Evolutionary conservation across 2,329 filamentous ascomycete species (phyloP).

Genomic region (Xylaria sp.): DNA sequence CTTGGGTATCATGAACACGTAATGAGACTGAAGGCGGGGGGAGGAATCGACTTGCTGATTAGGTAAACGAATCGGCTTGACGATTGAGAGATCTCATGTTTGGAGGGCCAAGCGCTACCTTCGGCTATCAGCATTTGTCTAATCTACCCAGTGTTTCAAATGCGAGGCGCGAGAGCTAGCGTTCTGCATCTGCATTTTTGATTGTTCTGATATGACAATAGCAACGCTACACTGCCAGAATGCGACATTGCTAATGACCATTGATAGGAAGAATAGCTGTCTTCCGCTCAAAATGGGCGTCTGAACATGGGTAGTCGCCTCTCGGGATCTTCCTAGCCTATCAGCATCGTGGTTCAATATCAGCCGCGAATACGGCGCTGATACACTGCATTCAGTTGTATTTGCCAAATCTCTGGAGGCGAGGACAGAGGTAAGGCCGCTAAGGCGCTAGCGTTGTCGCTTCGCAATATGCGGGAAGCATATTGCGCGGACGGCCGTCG

Average conservation of each 20-base stretch:
- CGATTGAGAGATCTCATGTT: constrained; percentile 6
- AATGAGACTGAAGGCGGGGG: neutral
- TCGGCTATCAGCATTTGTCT: constrained; percentile 26
- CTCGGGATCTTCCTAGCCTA: constrained; percentile 30
- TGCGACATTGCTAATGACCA: constrained; percentile 17
- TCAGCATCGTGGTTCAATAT: constrained; percentile 19
- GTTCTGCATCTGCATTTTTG: constrained; percentile 1
- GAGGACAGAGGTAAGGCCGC: neutral
- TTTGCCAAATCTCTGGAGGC: constrained; percentile 1
- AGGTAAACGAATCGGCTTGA: constrained; percentile 13
- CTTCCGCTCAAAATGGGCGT: neutral
- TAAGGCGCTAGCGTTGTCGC: neutral
- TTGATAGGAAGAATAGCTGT: constrained; percentile 7
- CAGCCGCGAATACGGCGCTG: constrained; percentile 8
- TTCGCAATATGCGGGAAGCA: neutral
- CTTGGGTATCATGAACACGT: constrained; percentile 15
- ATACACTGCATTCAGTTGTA: neutral
- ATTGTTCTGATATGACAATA: constrained; percentile 15
- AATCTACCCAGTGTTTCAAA: constrained; percentile 26
- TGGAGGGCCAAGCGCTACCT: neutral
- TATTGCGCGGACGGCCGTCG: constrained; percentile 6
- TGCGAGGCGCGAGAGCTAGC: constrained; percentile 12
- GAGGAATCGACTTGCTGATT: neutral
- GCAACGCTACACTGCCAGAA: constrained; percentile 15
- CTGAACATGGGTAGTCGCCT: neutral